Conservation (phyloP, 345 rosid genomes). For the Tarenaya hassleriana region DNA sequence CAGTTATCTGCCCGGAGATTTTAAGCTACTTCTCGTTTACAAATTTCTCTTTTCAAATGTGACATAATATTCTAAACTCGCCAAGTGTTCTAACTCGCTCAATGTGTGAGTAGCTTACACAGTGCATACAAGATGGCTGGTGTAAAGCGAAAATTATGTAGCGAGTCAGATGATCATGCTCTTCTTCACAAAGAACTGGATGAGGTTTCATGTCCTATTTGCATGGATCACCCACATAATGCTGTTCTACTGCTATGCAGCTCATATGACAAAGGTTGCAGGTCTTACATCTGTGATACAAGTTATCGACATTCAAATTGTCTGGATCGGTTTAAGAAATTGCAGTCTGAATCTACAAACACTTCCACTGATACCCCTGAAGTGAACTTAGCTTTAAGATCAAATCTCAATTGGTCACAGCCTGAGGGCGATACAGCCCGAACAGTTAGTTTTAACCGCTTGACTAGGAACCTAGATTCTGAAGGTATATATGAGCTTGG, state of each 20-base stretch:
- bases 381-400: conserved; percentile 33
- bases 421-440: conserved; percentile 2
- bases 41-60: not conserved
- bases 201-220: conserved; percentile 88
- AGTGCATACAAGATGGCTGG: conserved; percentile 92
- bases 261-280: conserved; percentile 89
- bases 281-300: conserved; percentile 85
- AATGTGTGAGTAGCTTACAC: conserved; percentile 68
- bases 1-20: not conserved
- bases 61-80: conserved; percentile 11
- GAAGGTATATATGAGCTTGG: conserved; percentile 30
- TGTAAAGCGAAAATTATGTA: conserved; percentile 69
- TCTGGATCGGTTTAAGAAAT: conserved; percentile 74
- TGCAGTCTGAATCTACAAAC: conserved; percentile 39
- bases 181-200: conserved; percentile 78
- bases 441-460: conserved; percentile 11
- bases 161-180: conserved; percentile 62
- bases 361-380: conserved; percentile 33
- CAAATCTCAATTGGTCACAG: conserved; percentile 23
- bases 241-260: conserved; percentile 86
- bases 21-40: not conserved
- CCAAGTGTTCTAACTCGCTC: conserved; percentile 42
- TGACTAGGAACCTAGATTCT: conserved; percentile 30
- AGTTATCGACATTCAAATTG: conserved; percentile 93
- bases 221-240: conserved; percentile 98